Conservation (phyloP, 2,329 filamentous ascomycete species). For the Trichoderma guizhouense region DNA sequence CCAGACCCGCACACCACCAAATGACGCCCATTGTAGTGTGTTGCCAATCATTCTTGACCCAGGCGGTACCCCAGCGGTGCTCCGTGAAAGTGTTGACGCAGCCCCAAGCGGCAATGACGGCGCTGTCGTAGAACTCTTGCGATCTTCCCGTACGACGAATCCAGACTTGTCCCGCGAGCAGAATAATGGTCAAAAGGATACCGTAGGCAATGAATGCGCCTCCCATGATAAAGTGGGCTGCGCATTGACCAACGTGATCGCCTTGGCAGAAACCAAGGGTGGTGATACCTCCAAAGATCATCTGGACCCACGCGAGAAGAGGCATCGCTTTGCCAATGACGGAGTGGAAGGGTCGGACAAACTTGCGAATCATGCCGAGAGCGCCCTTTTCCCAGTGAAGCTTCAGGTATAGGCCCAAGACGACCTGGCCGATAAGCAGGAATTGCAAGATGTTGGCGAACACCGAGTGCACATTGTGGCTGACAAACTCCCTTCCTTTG, state of each 20-base stretch:
- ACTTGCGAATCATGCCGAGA: conserved; percentile 70
- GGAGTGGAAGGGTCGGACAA: conserved; percentile 71
- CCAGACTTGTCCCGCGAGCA: conserved; percentile 87
- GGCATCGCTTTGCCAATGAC: conserved; percentile 85
- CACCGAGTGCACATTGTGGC: conserved; percentile 70
- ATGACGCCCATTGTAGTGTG: conserved; percentile 99
- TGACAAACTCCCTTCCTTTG: conserved; percentile 79
- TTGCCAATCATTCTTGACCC: conserved; percentile 93
- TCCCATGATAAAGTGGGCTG: conserved; percentile 98
- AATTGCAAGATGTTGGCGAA: conserved; percentile 82
- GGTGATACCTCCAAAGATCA: conserved; percentile 94
- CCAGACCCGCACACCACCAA: conserved; percentile 92
- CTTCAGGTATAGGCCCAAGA: conserved; percentile 80
- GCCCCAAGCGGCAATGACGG: conserved; percentile 90
- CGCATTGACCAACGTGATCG: conserved; percentile 87
- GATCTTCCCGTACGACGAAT: conserved; percentile 76
- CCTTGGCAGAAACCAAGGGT: conserved; percentile 87
- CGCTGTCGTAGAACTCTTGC: conserved; percentile 94
- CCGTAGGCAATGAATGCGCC: conserved; percentile 94
- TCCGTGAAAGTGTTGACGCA: conserved; percentile 98
- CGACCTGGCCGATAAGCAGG: conserved; percentile 71
- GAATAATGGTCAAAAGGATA: conserved; percentile 77
- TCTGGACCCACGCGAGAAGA: conserved; percentile 83
- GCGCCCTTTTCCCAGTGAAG: conserved; percentile 84
- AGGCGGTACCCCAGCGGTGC: conserved; percentile 84